Evolutionary conservation across 2,329 filamentous ascomycete genomes (phyloP), one percentile per base, ranked within the genome.

Genomic region (Nannizzia gypsea): DNA sequence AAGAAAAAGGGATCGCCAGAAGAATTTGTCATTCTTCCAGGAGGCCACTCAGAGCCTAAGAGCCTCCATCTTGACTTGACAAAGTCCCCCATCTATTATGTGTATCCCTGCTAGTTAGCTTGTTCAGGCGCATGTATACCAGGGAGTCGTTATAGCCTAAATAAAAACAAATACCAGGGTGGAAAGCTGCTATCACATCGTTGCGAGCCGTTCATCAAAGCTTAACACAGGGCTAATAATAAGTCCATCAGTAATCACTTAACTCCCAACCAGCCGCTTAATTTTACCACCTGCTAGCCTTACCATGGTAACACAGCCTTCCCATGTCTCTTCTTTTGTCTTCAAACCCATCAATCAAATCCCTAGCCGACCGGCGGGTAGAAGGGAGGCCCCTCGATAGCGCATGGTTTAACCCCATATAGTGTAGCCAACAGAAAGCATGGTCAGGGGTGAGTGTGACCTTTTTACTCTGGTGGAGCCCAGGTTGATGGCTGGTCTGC

Each of bases 201-300:
- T 22, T 15, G 22, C 24, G 26, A 31, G 22, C 22, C 26, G 22
- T 52, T 52, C 26, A 52, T n/a, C 22, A 28, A 28, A 52, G 22
- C 20, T 28, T 52, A 28, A 52, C 22, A 52, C 9, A 28, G 22
- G 26, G n/a, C 24, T 28, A 52, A 52, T 13, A 8, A 36, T 36
- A 17, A 28, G 44, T 4, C 22, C 22, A 52, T 52, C 48, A 52
- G 48, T 52, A 52, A 52, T 52, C 48, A 28, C 17, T 26, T 36
- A 11, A 36, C 13, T 36, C 9, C 31, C 22, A 13, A 50, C 48
- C 26, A 20, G 48, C 48, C 48, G 48, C 48, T 31, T 52, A 52
- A 52, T 28, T 52, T 52, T 52, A 28, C 48, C 48, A 52, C 28
- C 15, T 52, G 48, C 26, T 52, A 52, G 48, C 48, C 48, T 52